Percentiles rank a stretch among this genome's conserved stretches.
phyloP scores from a whole-genome alignment of 139 green algal genomes.

The Closterium sp. region DNA sequence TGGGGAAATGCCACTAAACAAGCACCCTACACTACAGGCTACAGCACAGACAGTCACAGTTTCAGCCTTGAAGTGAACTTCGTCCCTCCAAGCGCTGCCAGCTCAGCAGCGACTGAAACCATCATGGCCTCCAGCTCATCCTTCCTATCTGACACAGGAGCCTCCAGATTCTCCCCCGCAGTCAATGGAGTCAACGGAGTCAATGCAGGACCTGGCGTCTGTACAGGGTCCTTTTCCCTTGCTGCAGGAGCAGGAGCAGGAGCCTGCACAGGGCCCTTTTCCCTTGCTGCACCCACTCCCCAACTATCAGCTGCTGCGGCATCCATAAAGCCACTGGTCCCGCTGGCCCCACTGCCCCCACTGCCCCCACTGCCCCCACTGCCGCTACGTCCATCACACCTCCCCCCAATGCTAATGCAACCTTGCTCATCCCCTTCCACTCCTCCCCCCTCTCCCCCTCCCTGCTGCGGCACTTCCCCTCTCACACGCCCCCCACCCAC shows the following conservation, averaged over 20 bases:
- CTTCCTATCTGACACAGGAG: not conserved
- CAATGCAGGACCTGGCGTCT: not conserved
- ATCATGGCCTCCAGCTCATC: not conserved
- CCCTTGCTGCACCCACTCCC: not conserved
- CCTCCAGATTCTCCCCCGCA: not conserved
- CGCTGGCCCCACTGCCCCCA: no score
- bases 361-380: not conserved
- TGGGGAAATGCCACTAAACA: no score
- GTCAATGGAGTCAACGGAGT: not conserved
- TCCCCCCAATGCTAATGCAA: not conserved
- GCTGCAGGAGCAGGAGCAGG: not conserved
- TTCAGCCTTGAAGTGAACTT: not conserved
- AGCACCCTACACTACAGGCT: no score
- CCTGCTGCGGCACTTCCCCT: not conserved
- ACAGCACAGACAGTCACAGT: not conserved
- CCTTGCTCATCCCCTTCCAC: not conserved
- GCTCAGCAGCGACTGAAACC: not conserved
- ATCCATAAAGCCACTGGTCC: not conserved
- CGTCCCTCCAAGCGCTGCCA: not conserved
- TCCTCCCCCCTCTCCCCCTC: not conserved
- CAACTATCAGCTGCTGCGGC: not conserved
- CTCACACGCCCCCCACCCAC: not conserved
- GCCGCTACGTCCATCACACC: not conserved
- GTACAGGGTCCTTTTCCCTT: not conserved
- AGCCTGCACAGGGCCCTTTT: not conserved